Evolutionary conservation across 1,284 basidiomycete species (phyloP).

Genomic region (Heterobasidion irregulare): DNA sequence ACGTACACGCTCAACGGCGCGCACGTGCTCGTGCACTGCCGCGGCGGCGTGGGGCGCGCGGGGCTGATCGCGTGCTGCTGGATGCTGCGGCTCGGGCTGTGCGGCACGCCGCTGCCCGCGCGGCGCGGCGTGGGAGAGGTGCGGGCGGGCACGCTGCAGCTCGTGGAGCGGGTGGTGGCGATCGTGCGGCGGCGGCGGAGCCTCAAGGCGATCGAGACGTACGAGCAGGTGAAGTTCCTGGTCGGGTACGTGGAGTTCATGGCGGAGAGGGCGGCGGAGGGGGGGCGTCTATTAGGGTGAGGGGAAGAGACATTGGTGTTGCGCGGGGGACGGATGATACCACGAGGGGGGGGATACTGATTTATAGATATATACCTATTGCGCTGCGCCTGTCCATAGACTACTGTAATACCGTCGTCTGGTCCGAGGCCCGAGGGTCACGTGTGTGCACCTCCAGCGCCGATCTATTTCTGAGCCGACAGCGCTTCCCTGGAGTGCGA

Average conservation of each 20-base stretch:
- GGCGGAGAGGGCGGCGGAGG: constrained; percentile 1
- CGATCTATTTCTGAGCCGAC: too few species aligned
- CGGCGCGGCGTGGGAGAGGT: constrained; percentile 15
- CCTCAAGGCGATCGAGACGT: constrained; percentile 84
- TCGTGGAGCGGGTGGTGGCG: constrained; percentile 68
- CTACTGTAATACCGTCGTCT: too few species aligned
- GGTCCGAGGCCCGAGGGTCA: too few species aligned
- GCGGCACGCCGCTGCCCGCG: constrained; percentile 31
- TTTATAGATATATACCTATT: background rate
- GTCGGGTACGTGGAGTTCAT: constrained; percentile 73
- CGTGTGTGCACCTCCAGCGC: too few species aligned
- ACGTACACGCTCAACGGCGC: constrained; percentile 72
- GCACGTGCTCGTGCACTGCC: constrained; percentile 83
- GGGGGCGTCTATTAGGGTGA: background rate
- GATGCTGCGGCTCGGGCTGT: constrained; percentile 88
- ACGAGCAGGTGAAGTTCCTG: constrained; percentile 85
- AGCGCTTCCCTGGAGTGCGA: too few species aligned
- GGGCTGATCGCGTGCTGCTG: constrained; percentile 91
- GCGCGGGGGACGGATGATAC: background rate
- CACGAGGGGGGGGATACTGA: background rate
- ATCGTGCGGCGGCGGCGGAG: constrained; percentile 73
- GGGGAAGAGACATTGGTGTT: background rate
- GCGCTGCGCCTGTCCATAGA: background rate
- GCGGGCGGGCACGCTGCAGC: constrained; percentile 41
- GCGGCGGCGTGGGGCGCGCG: constrained; percentile 92